These are phyloP conservation scores for Acer saccharum DNA, from an alignment of 345 rosid genomes.

Conservation along the genomic window DNA sequence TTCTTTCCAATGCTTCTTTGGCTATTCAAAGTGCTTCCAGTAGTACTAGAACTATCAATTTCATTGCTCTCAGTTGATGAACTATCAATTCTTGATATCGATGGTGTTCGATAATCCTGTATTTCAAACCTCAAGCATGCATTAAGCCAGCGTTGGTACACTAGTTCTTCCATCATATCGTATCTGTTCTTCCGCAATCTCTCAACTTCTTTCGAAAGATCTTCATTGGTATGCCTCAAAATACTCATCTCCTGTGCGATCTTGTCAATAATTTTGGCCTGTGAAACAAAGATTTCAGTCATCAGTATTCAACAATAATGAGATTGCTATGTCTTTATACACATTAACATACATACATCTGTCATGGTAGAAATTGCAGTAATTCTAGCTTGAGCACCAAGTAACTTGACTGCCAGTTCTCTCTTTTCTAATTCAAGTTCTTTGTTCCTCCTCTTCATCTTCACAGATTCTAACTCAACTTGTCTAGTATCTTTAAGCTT, in stretches of 20 bases:
- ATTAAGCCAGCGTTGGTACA: conserved; percentile 44
- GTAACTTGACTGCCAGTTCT: conserved; percentile 30
- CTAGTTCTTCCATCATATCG: conserved; percentile 43
- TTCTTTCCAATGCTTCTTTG: conserved; percentile 22
- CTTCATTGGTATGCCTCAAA: conserved; percentile 23
- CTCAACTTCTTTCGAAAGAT: conserved; percentile 30
- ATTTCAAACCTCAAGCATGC: conserved; percentile 40
- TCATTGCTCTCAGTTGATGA: conserved; percentile 21
- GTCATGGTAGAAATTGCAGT: conserved; percentile 24
- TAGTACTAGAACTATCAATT: conserved; percentile 5
- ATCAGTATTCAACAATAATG: neutral
- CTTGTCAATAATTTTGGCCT: conserved; percentile 21
- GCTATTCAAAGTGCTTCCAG: conserved; percentile 27
- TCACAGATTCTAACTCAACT: conserved; percentile 19
- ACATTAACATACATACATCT: conserved; percentile 20
- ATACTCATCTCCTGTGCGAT: conserved; percentile 17
- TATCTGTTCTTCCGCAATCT: conserved; percentile 39
- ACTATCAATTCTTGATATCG: neutral
- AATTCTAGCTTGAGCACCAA: conserved; percentile 25
- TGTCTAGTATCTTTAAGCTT: conserved; percentile 19
- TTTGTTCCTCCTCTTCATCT: conserved; percentile 34
- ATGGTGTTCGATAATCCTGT: conserved; percentile 7
- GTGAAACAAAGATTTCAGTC: conserved; percentile 12
- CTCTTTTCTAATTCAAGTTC: conserved; percentile 44
- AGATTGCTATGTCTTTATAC: neutral